phyloP scores from a whole-genome alignment of 305 asterid genomes.

The Ajuga reptans region DNA sequence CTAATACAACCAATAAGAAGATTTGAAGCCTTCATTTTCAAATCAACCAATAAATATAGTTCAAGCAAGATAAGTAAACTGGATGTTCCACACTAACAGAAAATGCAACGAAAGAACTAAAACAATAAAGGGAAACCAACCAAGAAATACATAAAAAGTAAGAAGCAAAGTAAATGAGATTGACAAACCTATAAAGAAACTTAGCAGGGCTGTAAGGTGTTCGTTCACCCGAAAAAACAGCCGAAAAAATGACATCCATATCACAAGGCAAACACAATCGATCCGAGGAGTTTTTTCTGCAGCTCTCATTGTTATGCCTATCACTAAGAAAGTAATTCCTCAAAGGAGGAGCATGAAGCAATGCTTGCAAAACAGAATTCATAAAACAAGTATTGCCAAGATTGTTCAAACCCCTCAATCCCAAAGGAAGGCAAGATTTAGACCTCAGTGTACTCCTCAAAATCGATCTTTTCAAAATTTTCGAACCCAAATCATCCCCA shows the following conservation, averaged over 20 bases:
- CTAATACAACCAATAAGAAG: background rate
- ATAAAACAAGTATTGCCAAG: conserved; percentile 75
- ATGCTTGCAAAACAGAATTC: conserved; percentile 76
- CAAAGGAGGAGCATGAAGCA: conserved; percentile 69
- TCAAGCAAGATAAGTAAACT: background rate
- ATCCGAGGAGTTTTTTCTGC: conserved; percentile 39
- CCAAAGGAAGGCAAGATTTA: conserved; percentile 57
- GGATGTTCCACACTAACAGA: background rate
- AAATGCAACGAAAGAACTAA: background rate
- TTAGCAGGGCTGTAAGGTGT: conserved; percentile 67
- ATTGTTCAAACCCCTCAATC: conserved; percentile 72
- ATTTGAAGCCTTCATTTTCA: background rate
- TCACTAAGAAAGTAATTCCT: conserved; percentile 65
- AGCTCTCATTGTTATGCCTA: conserved; percentile 45
- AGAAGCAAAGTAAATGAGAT: background rate
- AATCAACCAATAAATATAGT: background rate
- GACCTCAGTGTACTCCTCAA: conserved; percentile 46
- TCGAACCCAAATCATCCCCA: conserved; percentile 44
- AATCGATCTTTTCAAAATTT: conserved; percentile 36
- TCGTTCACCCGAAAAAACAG: conserved; percentile 55
- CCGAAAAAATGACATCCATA: conserved; percentile 54
- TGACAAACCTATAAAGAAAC: conserved; percentile 65
- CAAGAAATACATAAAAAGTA: background rate
- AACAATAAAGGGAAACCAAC: background rate
- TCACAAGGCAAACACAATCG: conserved; percentile 65